Conservation (phyloP, 371 early-diverging fungal genomes). For the Lichtheimia ramosa region DNA sequence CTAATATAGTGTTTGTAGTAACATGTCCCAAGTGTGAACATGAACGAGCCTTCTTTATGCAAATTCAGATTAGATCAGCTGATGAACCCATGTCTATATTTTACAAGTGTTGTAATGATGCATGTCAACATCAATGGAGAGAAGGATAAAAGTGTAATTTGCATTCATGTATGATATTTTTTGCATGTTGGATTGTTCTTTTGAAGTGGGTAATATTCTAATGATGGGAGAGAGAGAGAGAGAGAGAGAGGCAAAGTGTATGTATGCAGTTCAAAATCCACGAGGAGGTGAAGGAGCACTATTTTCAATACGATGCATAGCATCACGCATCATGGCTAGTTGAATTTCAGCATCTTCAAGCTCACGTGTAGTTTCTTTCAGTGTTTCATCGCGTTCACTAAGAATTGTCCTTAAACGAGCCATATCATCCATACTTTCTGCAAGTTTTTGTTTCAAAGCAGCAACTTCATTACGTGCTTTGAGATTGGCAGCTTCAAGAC, state of each 20-base stretch:
- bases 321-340: slow-evolving; percentile 61
- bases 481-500: slow-evolving; percentile 58
- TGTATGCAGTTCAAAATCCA: neutral
- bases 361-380: slow-evolving; percentile 47
- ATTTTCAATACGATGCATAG: slow-evolving; percentile 54
- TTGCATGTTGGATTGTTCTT: neutral
- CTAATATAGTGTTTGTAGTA: slow-evolving; percentile 26
- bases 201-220: too few species aligned
- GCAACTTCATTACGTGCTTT: slow-evolving; percentile 60
- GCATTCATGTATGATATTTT: neutral
- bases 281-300: neutral
- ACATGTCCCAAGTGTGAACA: slow-evolving; percentile 91
- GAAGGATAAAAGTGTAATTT: slow-evolving; percentile 47
- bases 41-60: slow-evolving; percentile 86
- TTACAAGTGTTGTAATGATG: slow-evolving; percentile 76
- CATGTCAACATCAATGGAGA: slow-evolving; percentile 79
- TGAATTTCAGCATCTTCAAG: slow-evolving; percentile 65
- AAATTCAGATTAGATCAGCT: slow-evolving; percentile 93
- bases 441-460: slow-evolving; percentile 48
- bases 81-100: slow-evolving; percentile 95
- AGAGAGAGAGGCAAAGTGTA: too few species aligned
- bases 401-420: slow-evolving; percentile 43
- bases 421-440: slow-evolving; percentile 57
- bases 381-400: slow-evolving; percentile 49
- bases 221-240: too few species aligned